Evolutionary conservation across 768 basidiomycete species (phyloP).

Genomic region (Tephrocybe sp.): DNA sequence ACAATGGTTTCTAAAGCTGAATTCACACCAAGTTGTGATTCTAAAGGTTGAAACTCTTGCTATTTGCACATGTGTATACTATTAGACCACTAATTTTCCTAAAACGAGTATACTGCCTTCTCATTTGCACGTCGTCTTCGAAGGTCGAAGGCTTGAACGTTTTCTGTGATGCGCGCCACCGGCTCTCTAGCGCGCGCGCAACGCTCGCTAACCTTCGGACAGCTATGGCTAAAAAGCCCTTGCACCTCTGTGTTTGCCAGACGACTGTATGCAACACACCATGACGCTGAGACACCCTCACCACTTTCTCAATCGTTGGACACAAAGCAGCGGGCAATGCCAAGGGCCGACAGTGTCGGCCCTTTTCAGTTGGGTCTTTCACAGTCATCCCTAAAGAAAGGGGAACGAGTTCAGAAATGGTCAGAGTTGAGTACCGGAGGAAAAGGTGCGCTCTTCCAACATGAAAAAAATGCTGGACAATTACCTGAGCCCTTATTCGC

Average conservation of each 20-base stretch:
- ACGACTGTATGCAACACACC: constrained; percentile 49
- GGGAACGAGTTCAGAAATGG: constrained; percentile 70
- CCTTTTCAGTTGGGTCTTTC: constrained; percentile 77
- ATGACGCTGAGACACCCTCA: constrained; percentile 43
- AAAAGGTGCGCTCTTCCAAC: constrained; percentile 57
- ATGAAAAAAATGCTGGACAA: background rate
- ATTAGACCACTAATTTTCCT: background rate
- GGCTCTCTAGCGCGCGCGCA: constrained; percentile 14
- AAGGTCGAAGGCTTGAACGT: no score
- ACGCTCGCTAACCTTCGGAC: constrained; percentile 8
- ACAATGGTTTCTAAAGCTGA: background rate
- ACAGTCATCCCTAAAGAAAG: constrained; percentile 50
- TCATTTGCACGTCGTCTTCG: no score
- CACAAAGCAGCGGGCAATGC: constrained; percentile 45
- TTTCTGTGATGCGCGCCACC: constrained; percentile 19
- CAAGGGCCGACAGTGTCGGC: constrained; percentile 63
- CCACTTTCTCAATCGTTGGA: constrained; percentile 67
- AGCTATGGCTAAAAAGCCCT: constrained; percentile 7
- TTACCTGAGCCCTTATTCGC: constrained; percentile 3
- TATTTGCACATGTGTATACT: constrained; percentile 18
- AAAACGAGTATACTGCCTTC: no score
- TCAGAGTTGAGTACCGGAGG: constrained; percentile 73
- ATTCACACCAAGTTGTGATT: no score
- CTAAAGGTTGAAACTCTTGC: background rate
- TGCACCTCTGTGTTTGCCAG: constrained; percentile 5